A percentile compares a stretch with the other conserved stretches of the same genome.
phyloP scores from a whole-genome alignment of 75 land plant genomes.

The Adiantum capillusveneris region DNA sequence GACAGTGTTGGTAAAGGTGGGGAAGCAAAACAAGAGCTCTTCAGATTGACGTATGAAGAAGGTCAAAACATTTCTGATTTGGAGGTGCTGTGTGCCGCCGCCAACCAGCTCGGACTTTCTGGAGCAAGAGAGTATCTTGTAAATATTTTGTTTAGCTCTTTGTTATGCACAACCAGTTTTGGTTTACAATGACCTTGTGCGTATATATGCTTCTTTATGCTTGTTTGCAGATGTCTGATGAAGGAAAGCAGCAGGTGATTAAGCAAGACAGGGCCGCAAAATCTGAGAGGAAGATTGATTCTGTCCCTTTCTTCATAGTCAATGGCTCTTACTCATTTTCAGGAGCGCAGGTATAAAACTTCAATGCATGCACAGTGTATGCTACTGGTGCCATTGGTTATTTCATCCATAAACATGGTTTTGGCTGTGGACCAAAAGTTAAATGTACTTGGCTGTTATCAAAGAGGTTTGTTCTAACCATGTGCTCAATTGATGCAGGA shows the following conservation, averaged over 20 bases:
- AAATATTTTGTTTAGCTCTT: neutral
- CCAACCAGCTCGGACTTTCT: conserved; percentile 5
- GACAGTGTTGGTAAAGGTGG: conserved; percentile 12
- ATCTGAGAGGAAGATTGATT: neutral
- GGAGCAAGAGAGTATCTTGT: conserved; percentile 12
- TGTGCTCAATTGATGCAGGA: neutral
- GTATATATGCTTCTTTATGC: no score
- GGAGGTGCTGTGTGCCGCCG: conserved; percentile 16
- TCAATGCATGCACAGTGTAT: neutral
- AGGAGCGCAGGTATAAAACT: conserved; percentile 17
- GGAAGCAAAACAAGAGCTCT: conserved; percentile 13
- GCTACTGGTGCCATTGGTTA: no score
- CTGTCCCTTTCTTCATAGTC: conserved; percentile 9
- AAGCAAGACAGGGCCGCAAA: conserved; percentile 12
- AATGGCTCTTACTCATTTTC: conserved; percentile 6
- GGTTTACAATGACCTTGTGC: no score
- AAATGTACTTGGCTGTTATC: neutral
- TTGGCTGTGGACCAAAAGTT: no score
- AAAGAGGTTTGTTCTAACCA: neutral
- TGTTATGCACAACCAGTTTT: neutral
- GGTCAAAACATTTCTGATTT: conserved; percentile 14
- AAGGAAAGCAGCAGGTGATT: conserved; percentile 15
- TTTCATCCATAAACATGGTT: no score
- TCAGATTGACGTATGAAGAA: conserved; percentile 16
- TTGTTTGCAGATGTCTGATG: conserved; percentile 7